Base-by-base conservation (phyloP, 441 rosid species). In the Dalechampia spathulata region DNA sequence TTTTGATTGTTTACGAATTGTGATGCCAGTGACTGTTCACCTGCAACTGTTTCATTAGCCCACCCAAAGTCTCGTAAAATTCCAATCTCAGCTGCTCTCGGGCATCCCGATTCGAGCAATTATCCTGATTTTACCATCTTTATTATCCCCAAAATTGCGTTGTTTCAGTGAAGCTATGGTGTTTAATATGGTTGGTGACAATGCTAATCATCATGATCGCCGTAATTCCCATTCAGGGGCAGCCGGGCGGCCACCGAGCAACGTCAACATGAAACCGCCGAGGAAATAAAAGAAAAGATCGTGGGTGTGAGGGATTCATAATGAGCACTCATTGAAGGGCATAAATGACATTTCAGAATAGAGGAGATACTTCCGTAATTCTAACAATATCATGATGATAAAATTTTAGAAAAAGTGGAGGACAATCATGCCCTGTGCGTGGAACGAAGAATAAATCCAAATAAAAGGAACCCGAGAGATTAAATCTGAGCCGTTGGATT, bases 371-470 rank as follows among this genome's bases (percentile, higher is more conserved):
- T 65, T 63, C 70, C 81, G 70, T 72, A 57, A 74, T 65, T 68
- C 70, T 43, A 72, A 71, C 60, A 72, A 64, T 61, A 78, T 40
- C 72, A 68, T 61, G 37, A 71, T 56, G 9, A n/a, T n/a, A n/a
- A n/a, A n/a, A n/a, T n/a, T 58, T 6, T 14, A 25, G 1, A 45
- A 34, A 55, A 69, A 67, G 71, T 28, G 65, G 44, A 67, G 72
- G 64, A 59, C 73, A 66, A 73, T 73, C 72, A 58, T 67, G 75
- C 65, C 65, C 62, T 59, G 60, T 56, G 71, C 76, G 75, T 62
- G 73, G 70, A 63, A 51, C 45, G 46, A 52, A 20, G 65, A 55
- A 62, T 15, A 59, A 17, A n/a, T n/a, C n/a, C n/a, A n/a, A n/a
- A n/a, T n/a, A n/a, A n/a, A 3, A 7, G 44, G 10, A 9, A 51